phyloP scores from a whole-genome alignment of 192 early-diverging fungal genomes.

The Rhizophagus prolifer region DNA sequence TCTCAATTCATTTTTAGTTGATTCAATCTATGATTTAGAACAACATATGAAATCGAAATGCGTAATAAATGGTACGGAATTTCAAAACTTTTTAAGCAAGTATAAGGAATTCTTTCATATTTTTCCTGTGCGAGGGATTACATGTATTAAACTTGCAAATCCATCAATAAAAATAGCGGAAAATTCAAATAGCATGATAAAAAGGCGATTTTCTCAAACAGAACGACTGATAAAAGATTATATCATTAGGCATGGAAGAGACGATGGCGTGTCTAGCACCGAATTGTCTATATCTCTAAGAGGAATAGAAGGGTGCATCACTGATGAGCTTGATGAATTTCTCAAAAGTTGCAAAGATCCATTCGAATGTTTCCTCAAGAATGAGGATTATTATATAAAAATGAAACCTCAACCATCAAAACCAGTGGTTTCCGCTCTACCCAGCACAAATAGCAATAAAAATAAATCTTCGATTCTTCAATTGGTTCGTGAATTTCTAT shows the following conservation, averaged over 20 bases:
- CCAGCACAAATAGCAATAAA: not conserved
- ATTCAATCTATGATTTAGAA: constrained; percentile 5
- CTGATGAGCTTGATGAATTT: constrained; percentile 4
- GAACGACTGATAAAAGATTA: constrained; percentile 6
- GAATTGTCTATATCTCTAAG: constrained; percentile 1
- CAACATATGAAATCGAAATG: not conserved
- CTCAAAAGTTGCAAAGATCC: not conserved
- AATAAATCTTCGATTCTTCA: not conserved
- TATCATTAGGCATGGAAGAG: not conserved
- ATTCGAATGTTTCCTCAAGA: constrained; percentile 4
- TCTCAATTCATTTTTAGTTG: not conserved
- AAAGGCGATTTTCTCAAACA: constrained; percentile 2
- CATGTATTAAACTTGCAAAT: not conserved
- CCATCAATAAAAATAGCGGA: not conserved
- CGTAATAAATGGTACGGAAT: not conserved
- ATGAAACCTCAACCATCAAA: not conserved
- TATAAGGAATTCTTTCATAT: not conserved
- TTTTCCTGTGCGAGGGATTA: not conserved
- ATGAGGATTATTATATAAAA: not conserved
- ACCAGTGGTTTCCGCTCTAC: not conserved
- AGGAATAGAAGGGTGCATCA: not conserved
- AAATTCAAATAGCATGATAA: constrained; percentile 3
- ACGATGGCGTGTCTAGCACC: not conserved
- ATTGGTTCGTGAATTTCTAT: not conserved
- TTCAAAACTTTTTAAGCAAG: not conserved